phyloP scores from a whole-genome alignment of 2,329 filamentous ascomycete species.

The Fusarium protoensiforme region DNA sequence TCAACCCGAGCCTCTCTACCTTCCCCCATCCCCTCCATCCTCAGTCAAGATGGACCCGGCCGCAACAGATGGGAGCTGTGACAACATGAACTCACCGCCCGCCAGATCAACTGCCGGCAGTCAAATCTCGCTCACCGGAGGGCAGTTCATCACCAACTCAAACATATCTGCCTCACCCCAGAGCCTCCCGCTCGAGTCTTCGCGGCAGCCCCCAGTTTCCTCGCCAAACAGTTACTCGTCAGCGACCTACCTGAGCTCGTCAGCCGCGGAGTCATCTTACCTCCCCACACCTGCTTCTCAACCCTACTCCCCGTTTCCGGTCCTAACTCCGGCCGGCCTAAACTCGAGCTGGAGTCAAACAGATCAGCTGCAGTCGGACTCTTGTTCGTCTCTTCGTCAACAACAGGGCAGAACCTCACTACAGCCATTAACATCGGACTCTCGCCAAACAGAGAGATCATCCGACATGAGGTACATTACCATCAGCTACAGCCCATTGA shows the following conservation, averaged over 20 bases:
- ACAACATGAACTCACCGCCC: slow-evolving; percentile 42
- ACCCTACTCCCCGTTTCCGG: slow-evolving; percentile 40
- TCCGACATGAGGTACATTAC: slow-evolving; percentile 39
- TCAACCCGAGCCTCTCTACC: slow-evolving; percentile 43
- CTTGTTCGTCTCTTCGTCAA: slow-evolving; percentile 29
- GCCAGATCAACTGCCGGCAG: slow-evolving; percentile 40
- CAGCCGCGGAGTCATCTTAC: slow-evolving; percentile 39
- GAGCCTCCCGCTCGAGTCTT: slow-evolving; percentile 31
- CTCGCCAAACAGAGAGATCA: slow-evolving; percentile 24
- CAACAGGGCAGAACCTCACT: slow-evolving; percentile 17
- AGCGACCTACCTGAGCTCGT: slow-evolving; percentile 36
- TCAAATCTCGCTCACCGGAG: slow-evolving; percentile 33
- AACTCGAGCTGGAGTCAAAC: slow-evolving; percentile 39
- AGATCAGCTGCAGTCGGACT: slow-evolving; percentile 30
- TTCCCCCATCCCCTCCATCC: slow-evolving; percentile 43
- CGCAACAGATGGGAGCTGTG: slow-evolving; percentile 41
- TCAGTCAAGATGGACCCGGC: slow-evolving; percentile 45
- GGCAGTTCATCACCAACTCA: slow-evolving; percentile 33
- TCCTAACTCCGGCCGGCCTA: slow-evolving; percentile 32
- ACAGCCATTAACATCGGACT: slow-evolving; percentile 23
- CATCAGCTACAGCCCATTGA: background rate
- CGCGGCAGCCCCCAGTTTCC: slow-evolving; percentile 35
- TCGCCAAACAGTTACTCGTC: slow-evolving; percentile 40
- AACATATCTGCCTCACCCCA: slow-evolving; percentile 39
- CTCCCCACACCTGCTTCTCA: slow-evolving; percentile 39